Conservation (phyloP, 345 rosid genomes). For the Moringa oleifera region DNA sequence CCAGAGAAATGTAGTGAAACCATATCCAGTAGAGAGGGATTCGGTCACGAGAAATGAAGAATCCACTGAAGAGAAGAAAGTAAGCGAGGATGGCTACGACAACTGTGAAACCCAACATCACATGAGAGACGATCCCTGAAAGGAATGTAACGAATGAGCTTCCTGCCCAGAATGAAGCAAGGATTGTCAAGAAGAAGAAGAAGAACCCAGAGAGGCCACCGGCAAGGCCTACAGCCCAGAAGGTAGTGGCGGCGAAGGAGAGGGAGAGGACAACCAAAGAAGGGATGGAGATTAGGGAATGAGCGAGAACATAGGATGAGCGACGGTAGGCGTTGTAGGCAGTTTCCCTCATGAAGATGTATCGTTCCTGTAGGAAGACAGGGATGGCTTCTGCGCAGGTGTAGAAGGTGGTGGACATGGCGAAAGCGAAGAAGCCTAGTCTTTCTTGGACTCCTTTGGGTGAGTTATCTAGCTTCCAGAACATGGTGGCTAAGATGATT, state of each 20-base stretch:
- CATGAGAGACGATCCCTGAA: constrained; percentile 80
- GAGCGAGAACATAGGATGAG: constrained; percentile 87
- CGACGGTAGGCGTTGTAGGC: constrained; percentile 90
- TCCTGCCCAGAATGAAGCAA: constrained; percentile 92
- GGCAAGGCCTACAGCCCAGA: constrained; percentile 70
- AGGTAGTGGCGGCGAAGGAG: constrained; percentile 66
- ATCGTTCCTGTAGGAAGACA: constrained; percentile 81
- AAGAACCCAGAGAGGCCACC: constrained; percentile 69
- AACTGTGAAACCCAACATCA: constrained; percentile 80
- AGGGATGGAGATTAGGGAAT: constrained; percentile 64
- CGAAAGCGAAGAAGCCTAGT: constrained; percentile 85
- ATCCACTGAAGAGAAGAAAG: constrained; percentile 86
- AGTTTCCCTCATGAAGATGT: constrained; percentile 95
- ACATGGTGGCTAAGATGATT: constrained; percentile 78
- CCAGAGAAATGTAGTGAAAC: constrained; percentile 86
- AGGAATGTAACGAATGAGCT: constrained; percentile 90
- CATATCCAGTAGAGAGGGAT: constrained; percentile 82
- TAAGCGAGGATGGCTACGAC: constrained; percentile 80
- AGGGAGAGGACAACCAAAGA: constrained; percentile 59
- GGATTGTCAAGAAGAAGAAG: constrained; percentile 60
- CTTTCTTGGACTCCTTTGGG: constrained; percentile 89
- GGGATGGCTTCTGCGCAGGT: constrained; percentile 95
- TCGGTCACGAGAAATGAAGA: constrained; percentile 76
- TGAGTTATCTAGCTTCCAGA: constrained; percentile 67
- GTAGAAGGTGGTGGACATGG: constrained; percentile 94